phyloP scores from a whole-genome alignment of 768 basidiomycete species.

The Glaciozyma martinii region DNA sequence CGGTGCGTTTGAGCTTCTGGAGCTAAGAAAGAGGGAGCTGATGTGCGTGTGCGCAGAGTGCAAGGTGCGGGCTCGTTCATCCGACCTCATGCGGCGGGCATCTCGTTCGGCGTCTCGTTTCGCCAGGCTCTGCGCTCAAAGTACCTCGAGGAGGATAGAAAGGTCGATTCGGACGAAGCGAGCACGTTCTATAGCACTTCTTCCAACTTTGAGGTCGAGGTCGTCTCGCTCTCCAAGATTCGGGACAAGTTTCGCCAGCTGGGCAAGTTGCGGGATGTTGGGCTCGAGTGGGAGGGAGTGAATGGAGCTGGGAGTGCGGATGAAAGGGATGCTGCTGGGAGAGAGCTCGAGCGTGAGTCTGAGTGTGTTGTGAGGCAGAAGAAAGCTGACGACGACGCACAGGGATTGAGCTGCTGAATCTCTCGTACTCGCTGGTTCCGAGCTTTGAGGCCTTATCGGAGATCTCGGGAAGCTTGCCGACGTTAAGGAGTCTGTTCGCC shows the following conservation, averaged over 20 bases:
- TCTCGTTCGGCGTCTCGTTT: constrained; percentile 59
- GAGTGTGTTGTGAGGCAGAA: constrained; percentile 59
- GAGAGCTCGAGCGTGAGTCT: constrained; percentile 35
- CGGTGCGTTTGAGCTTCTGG: neutral
- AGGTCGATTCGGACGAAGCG: constrained; percentile 46
- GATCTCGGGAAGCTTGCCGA: constrained; percentile 56
- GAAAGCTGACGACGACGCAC: neutral
- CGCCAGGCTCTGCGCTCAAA: constrained; percentile 62
- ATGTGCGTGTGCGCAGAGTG: constrained; percentile 43
- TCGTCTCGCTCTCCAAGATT: constrained; percentile 70
- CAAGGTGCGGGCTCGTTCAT: constrained; percentile 69
- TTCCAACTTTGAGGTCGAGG: constrained; percentile 75
- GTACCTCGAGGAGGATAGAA: constrained; percentile 48
- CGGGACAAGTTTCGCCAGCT: constrained; percentile 60
- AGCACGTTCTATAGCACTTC: constrained; percentile 71
- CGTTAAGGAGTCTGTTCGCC: constrained; percentile 57
- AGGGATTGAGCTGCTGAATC: constrained; percentile 17
- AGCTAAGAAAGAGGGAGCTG: constrained; percentile 1
- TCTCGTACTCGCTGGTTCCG: constrained; percentile 12
- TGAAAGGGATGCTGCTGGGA: constrained; percentile 44
- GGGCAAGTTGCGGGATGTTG: constrained; percentile 62
- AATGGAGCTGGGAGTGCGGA: constrained; percentile 41
- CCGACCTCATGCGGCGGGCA: constrained; percentile 48
- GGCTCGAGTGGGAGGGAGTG: constrained; percentile 63
- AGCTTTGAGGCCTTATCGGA: constrained; percentile 22